phyloP scores from a whole-genome alignment of 2,329 filamentous ascomycete genomes.

The Xylariaceae sp. region DNA sequence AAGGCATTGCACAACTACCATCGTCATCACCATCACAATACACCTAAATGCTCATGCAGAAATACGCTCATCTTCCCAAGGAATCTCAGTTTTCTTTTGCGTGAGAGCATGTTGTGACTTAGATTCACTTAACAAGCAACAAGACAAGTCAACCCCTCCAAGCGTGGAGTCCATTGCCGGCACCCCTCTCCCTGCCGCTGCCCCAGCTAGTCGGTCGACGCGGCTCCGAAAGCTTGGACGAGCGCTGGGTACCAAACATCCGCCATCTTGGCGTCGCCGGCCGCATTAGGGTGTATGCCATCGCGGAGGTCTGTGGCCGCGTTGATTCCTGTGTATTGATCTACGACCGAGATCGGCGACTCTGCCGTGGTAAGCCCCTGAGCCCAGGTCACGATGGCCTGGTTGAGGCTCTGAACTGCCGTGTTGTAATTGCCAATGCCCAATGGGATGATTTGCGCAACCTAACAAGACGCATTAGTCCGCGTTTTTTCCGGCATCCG shows the following conservation, averaged over 20 bases:
- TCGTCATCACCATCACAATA: too few species aligned
- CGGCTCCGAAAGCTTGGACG: constrained; percentile 27
- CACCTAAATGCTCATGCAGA: too few species aligned
- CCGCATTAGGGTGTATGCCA: constrained; percentile 39
- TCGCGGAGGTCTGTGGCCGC: constrained; percentile 34
- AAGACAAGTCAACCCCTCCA: too few species aligned
- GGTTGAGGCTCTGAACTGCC: constrained; percentile 38
- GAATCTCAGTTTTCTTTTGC: too few species aligned
- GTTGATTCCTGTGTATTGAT: constrained; percentile 40
- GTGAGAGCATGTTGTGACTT: too few species aligned
- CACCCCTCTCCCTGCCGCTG: neutral
- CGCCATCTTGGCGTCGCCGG: constrained; percentile 41
- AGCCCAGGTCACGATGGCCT: constrained; percentile 38
- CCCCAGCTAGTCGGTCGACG: constrained; percentile 23
- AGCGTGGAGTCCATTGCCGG: neutral
- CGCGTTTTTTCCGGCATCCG: neutral
- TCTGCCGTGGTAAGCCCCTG: constrained; percentile 37
- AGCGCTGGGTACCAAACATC: constrained; percentile 32
- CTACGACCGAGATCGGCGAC: constrained; percentile 41
- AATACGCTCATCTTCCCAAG: too few species aligned
- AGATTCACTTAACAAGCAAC: too few species aligned
- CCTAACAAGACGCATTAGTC: constrained; percentile 25
- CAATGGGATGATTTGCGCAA: constrained; percentile 41
- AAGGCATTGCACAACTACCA: too few species aligned
- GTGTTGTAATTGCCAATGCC: constrained; percentile 35